Conservation (phyloP, 2,329 filamentous ascomycete species). For the Colletotrichum tropicicola region DNA sequence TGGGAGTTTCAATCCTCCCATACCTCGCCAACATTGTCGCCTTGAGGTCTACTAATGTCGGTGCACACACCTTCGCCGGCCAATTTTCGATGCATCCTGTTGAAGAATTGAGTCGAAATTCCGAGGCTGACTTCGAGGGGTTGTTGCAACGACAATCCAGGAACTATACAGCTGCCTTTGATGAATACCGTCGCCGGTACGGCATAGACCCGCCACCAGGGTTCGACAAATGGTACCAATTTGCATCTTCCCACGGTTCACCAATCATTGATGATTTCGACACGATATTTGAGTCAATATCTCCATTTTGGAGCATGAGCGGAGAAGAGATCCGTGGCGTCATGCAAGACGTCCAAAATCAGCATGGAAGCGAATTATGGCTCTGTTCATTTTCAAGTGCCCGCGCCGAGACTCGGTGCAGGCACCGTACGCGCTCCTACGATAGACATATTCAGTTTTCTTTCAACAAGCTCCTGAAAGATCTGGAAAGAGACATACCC, state of each 20-base stretch:
- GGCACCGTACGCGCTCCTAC: slow-evolving; percentile 40
- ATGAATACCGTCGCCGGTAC: slow-evolving; percentile 55
- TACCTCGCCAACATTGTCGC: not conserved
- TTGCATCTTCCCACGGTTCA: slow-evolving; percentile 48
- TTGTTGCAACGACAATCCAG: not conserved
- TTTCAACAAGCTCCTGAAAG: slow-evolving; percentile 42
- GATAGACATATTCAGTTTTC: slow-evolving; percentile 43
- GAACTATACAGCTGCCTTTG: slow-evolving; percentile 37
- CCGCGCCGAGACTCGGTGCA: slow-evolving; percentile 40
- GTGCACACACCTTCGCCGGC: not conserved
- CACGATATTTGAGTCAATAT: slow-evolving; percentile 47
- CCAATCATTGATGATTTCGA: slow-evolving; percentile 62
- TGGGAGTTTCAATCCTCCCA: not conserved
- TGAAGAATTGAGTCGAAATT: not conserved
- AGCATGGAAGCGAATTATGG: slow-evolving; percentile 46
- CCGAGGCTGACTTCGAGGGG: not conserved
- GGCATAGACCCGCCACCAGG: slow-evolving; percentile 52
- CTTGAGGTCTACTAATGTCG: no score
- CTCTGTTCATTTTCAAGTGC: slow-evolving; percentile 41
- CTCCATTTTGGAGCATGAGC: slow-evolving; percentile 50
- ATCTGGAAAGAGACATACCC: slow-evolving; percentile 38
- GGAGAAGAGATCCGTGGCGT: slow-evolving; percentile 41
- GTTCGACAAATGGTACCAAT: slow-evolving; percentile 56
- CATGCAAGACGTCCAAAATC: slow-evolving; percentile 37
- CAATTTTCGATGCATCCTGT: not conserved